Base-by-base conservation (phyloP, 2,329 filamentous ascomycete genomes). In the Monosporascus ibericus region DNA sequence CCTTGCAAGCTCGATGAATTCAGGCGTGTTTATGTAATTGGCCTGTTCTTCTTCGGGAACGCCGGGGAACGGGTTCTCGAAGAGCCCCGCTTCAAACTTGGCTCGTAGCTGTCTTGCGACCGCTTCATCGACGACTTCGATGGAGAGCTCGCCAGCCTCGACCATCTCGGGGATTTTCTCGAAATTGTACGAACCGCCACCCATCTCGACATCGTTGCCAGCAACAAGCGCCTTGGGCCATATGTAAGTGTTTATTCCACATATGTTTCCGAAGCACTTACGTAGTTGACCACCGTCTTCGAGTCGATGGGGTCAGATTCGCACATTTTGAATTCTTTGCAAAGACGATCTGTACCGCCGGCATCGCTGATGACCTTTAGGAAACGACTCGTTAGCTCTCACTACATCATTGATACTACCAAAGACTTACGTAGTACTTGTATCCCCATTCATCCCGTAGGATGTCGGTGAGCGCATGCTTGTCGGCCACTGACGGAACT, bases 151-250 rank as follows among this genome's bases (percentile, higher is more conserved):
- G 1, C 85, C 84, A 1, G 78, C 74, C 50, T 80, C 69, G 17
- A 90, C 75, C 48, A 90, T 75, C 27, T 80, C 73, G 6, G 86
- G 84, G 49, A 90, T 88, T 37, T 75, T 79, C 57, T 82, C 75
- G 63, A 83, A 86, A 64, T 84, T 89, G 72, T 81, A 90, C 20
- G 82, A 85, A 20, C 87, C 87, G 39, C 87, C 86, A 14, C 87
- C 87, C 87, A 90, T 90, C 62, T 90, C 87, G 14, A 87, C 77
- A 59, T 90, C 87, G 48, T 83, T 86, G 3, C 87, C 87, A 5
- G 86, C 84, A 1, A 82, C 81, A 5, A 90, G 75, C 8, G 82
- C 73, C 69, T 79, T 53, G 15, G 17, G 3, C 11, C n/a, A 37
- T 36, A 49, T 17, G 38, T 5, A 22, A 44, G 7, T 3, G 30